Base-by-base conservation (phyloP, 1,139 yeast genomes). In the Candida smagusa region DNA sequence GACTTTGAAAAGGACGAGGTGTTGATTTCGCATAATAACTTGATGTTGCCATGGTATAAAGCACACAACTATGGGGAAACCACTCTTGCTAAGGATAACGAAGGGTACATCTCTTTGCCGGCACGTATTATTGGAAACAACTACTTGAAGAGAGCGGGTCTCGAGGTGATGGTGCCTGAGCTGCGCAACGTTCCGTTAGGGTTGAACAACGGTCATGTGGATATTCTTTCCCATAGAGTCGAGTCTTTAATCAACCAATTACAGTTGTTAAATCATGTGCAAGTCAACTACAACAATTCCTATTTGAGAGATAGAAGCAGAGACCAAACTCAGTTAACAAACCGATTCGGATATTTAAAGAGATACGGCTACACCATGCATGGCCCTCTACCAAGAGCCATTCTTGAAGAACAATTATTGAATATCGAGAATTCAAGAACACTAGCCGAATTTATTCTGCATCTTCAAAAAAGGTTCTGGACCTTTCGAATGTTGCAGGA, bases 61-160 rank as follows among this genome's bases (percentile, higher is more conserved):
- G 67, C 72, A 9, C 50, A 43, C 12, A 52, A 65, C 1, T 71
- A 58, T 42, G 54, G 50, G 36, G 74, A 69, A 37, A 59, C 72
- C 0, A 49, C 69, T 4, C 38, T 67, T 22, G 61, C 72, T 0
- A 50, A 70, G 39, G 73, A 69, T 46, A 43, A 53, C 1, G 28
- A 52, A 6, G 74, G 75, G 2, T 52, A 50, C 41, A 62, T 69
- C 1, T 66, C 75, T 0, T 35, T 52, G 22, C 52, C 63, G 7
- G 74, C 73, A 0, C 48, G 48, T 26, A 29, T 67, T 2, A 61
- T 66, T 22, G 70, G 69, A 2, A 49, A 52, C 30, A 63, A 62
- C 40, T 70, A 54, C 38, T 52, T 70, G 30, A 39, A 50, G 2
- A 50, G 45, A 8, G 45, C 45, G 2, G 25, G 13, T 1, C 22